Percentiles rank a stretch among this genome's conserved stretches.
These are phyloP conservation scores for Eucalyptus urophylla DNA, from an alignment of 345 rosid genomes.

Conservation along the genomic window DNA sequence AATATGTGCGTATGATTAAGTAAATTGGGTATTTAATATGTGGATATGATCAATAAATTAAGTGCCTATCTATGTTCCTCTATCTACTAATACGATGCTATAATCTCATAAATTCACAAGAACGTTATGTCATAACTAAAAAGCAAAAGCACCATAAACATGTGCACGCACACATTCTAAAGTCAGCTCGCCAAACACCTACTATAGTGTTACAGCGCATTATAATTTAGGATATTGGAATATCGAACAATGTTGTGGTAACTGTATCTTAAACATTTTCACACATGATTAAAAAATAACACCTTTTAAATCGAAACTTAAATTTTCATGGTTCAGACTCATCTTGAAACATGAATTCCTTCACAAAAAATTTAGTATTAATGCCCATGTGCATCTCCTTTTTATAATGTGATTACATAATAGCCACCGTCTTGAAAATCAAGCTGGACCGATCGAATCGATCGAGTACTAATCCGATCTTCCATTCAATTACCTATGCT, in stretches of 20 bases:
- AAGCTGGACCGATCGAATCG: accelerated
- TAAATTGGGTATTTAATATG: background rate
- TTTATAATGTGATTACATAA: background rate
- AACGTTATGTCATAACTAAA: background rate
- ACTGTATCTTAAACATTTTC: background rate
- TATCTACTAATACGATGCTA: background rate
- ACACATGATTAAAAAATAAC: background rate
- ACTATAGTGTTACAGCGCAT: no score
- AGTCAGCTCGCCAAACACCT: background rate
- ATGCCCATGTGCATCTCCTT: background rate
- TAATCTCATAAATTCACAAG: background rate
- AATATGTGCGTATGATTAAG: background rate
- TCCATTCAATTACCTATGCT: background rate
- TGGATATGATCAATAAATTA: background rate
- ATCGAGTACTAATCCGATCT: background rate
- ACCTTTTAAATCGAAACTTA: background rate
- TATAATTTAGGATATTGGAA: background rate
- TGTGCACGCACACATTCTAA: background rate
- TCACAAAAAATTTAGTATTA: background rate
- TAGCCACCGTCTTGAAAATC: background rate
- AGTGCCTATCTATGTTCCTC: background rate
- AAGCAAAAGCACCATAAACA: background rate
- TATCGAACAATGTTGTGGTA: background rate
- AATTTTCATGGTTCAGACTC: background rate
- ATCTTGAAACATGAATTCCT: background rate